Evolutionary conservation across 2,329 filamentous ascomycete species (phyloP), one percentile per base, ranked within the genome.

Genomic region (Trichoderma semiorbis): DNA sequence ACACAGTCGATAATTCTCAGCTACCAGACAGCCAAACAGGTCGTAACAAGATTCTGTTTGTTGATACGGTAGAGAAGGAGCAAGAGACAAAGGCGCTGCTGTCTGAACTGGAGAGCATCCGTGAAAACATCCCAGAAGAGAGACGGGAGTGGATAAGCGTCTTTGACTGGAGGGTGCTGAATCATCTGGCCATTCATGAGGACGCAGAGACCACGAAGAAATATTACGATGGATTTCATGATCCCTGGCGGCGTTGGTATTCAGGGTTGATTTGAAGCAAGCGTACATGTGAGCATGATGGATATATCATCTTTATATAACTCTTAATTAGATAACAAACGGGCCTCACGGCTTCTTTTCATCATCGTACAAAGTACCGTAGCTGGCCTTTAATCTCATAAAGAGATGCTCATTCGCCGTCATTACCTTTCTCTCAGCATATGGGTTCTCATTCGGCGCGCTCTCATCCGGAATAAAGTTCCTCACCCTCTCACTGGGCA

Each of bases 331-430:
- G 16, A 62, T 14, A 30, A 30, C 4, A 24, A 30, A 30, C 4
- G 18, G 30, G 12, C 11, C 16, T 67, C 28, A 71, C 34, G 69
- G 10, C 30, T 71, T 50, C 68, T 83, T 79, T 26, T 85, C 81
- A 36, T 83, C 81, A 39, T 83, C 79, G 76, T 91, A 91, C 75
- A 91, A 73, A 26, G 84, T 81, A 10, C 86, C 77, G 77, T 92
- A 92, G 10, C 85, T 90, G 24, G 86, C 89, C 73, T 82, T 85
- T 67, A 92, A 79, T 69, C 90, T 83, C 84, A 89, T 89, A 74
- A 86, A 83, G 71, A 92, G 78, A 78, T 92, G 90, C 78, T 91
- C 88, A 74, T 87, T 84, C 2, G 90, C 90, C 1, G 89, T 92
- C 78, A 92, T 79, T 2, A 89, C 85, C 78, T 85, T 87, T 65